A percentile compares a stretch with the other conserved stretches of the same genome.
These are phyloP conservation scores for Pseudogymnoascus sp. DNA, from an alignment of 2,329 filamentous ascomycete genomes.

Conservation along the genomic window DNA sequence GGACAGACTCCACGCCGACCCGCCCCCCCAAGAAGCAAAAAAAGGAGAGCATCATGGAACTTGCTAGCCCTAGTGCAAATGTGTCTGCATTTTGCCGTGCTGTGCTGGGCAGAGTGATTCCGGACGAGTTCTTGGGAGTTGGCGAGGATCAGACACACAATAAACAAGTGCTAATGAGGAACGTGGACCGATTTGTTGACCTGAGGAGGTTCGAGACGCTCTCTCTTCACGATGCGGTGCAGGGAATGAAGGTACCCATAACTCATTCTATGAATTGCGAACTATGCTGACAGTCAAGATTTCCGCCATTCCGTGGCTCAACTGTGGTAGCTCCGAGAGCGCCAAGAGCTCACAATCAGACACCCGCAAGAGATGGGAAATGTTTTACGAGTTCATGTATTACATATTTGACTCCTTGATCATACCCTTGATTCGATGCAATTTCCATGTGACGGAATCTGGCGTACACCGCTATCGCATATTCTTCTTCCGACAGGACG, in stretches of 20 bases:
- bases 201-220: slow-evolving; percentile 75
- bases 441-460: slow-evolving; percentile 94
- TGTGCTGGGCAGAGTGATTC: slow-evolving; percentile 63
- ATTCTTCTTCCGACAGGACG: slow-evolving; percentile 91
- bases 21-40: slow-evolving; percentile 20
- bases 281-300: slow-evolving; percentile 40
- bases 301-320: slow-evolving; percentile 63
- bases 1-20: slow-evolving; percentile 7
- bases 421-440: slow-evolving; percentile 74
- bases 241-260: slow-evolving; percentile 60
- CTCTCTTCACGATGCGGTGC: slow-evolving; percentile 67
- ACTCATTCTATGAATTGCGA: not conserved
- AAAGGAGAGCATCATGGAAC: slow-evolving; percentile 46
- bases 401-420: slow-evolving; percentile 88
- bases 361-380: slow-evolving; percentile 63
- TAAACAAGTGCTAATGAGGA: slow-evolving; percentile 49
- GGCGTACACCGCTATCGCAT: slow-evolving; percentile 69
- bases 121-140: slow-evolving; percentile 64
- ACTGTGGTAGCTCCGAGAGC: slow-evolving; percentile 38
- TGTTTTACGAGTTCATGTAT: slow-evolving; percentile 80
- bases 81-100: slow-evolving; percentile 86
- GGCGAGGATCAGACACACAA: slow-evolving; percentile 50
- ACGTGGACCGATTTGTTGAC: slow-evolving; percentile 68
- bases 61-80: slow-evolving; percentile 57
- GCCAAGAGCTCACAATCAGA: slow-evolving; percentile 63